These are phyloP conservation scores for Talaromyces atroroseus DNA, from an alignment of 2,329 filamentous ascomycete genomes.

Conservation along the genomic window DNA sequence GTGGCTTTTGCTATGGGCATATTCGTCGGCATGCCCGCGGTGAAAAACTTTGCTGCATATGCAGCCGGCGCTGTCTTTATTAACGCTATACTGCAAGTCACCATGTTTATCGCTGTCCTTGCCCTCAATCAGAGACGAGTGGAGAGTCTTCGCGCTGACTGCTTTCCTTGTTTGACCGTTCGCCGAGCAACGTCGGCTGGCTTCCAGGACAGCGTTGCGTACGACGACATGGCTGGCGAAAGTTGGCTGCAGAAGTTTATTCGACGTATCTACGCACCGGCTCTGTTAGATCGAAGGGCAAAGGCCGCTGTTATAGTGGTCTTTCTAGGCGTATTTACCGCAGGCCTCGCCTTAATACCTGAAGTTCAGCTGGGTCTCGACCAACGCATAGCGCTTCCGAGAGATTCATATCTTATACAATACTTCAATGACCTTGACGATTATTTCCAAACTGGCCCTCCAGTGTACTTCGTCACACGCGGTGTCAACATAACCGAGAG, in stretches of 20 bases:
- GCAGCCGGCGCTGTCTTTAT: slow-evolving; percentile 94
- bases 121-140: slow-evolving; percentile 87
- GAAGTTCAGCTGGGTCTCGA: slow-evolving; percentile 82
- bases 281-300: slow-evolving; percentile 70
- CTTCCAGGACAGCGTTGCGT: slow-evolving; percentile 60
- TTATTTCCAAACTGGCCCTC: slow-evolving; percentile 86
- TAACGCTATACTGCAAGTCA: slow-evolving; percentile 94
- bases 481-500: slow-evolving; percentile 73
- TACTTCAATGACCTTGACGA: slow-evolving; percentile 96
- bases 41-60: slow-evolving; percentile 94
- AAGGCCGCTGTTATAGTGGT: slow-evolving; percentile 71
- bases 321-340: slow-evolving; percentile 83
- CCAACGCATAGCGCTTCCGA: slow-evolving; percentile 88
- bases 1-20: slow-evolving; percentile 87
- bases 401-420: slow-evolving; percentile 87
- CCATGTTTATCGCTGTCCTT: slow-evolving; percentile 91
- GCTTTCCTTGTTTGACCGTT: slow-evolving; percentile 82
- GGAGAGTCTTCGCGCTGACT: slow-evolving; percentile 82
- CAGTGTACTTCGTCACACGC: slow-evolving; percentile 90
- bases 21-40: slow-evolving; percentile 95
- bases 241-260: slow-evolving; percentile 81
- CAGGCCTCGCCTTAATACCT: slow-evolving; percentile 77
- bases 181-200: slow-evolving; percentile 64
- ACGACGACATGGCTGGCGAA: slow-evolving; percentile 72
- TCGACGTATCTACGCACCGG: slow-evolving; percentile 79